Base-by-base conservation (phyloP, 345 rosid genomes). In the Citrus glauca region DNA sequence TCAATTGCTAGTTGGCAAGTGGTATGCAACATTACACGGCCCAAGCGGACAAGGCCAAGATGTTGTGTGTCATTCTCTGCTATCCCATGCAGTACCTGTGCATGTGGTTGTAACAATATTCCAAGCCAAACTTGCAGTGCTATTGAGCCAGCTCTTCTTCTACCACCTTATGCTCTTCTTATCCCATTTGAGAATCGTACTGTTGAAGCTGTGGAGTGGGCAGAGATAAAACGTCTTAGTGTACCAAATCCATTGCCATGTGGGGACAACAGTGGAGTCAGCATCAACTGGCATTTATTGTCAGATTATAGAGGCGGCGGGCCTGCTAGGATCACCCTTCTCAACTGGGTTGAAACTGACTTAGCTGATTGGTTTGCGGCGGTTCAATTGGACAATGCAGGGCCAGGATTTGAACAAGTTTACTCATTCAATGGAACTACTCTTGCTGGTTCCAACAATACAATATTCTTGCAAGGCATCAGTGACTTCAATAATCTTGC, bases 21-120 rank as follows among this genome's bases (percentile, higher is more conserved):
- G 32, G 97, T 91, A 25, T 96, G 98, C 88, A 96, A 92, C 83
- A 91, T 96, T 77, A 87, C 91, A 61, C 89, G 87, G 65, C 88
- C 94, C 50, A 74, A 90, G 84, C 90, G 88, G 20, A 89, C 72
- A 4, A 80, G 82, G 55, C 98, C 97, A 27, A 87, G 78, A 65
- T 96, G 97, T 68, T 96, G 98, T 20, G 98, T 92, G 10, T 89
- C 99, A 4, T 94, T 96, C 80, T 96, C 99, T 42, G 82, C 99
- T 33, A 67, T 96, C 79, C 99, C 99, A 0, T 94, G 99, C 77
- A 73, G 72, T 1, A 94, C 98, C 32, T 94, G 97, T 68, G 94
- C 98, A 3, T 94, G 99, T 19, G 98, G 98, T 25, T 94, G 94
- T 84, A 84, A 93, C 37, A 81, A 80, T 69, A 83, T 75, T 66